Evolutionary conservation across 352 stramenopile species (phyloP).

Genomic region (Globisporangium ultimum): DNA sequence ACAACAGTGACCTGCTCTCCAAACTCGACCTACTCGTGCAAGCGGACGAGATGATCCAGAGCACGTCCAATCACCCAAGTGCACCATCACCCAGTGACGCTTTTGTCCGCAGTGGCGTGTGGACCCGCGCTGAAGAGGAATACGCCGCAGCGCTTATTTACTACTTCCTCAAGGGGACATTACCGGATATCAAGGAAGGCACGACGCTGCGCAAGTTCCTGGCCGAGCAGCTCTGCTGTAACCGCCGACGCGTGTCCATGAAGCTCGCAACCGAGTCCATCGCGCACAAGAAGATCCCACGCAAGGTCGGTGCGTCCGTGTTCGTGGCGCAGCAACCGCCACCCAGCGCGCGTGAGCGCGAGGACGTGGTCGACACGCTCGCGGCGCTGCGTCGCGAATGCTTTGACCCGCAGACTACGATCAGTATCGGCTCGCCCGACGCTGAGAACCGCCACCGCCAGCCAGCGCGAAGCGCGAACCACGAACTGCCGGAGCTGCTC

Average conservation of each 20-base stretch:
- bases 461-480: background rate
- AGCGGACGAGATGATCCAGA: constrained; percentile 67
- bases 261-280: constrained; percentile 70
- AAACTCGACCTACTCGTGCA: constrained; percentile 67
- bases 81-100: background rate
- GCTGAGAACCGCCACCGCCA: constrained; percentile 8
- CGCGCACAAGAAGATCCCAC: constrained; percentile 53
- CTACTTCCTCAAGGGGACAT: constrained; percentile 54
- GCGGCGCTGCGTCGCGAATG: constrained; percentile 31
- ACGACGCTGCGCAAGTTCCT: constrained; percentile 71
- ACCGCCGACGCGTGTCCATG: constrained; percentile 61
- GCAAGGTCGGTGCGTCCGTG: constrained; percentile 61
- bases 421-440: background rate
- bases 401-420: constrained; percentile 18
- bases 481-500: constrained; percentile 13
- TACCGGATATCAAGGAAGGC: constrained; percentile 41
- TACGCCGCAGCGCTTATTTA: constrained; percentile 61
- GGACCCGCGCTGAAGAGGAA: constrained; percentile 61
- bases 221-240: constrained; percentile 62
- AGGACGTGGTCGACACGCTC: constrained; percentile 33
- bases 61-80: constrained; percentile 7
- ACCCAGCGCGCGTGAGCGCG: constrained; percentile 24
- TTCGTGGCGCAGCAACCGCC: constrained; percentile 42
- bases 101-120: constrained; percentile 47
- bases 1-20: constrained; percentile 38